Evolutionary conservation across 805 yeast genomes (phyloP).

Genomic region (Pichia californica): DNA sequence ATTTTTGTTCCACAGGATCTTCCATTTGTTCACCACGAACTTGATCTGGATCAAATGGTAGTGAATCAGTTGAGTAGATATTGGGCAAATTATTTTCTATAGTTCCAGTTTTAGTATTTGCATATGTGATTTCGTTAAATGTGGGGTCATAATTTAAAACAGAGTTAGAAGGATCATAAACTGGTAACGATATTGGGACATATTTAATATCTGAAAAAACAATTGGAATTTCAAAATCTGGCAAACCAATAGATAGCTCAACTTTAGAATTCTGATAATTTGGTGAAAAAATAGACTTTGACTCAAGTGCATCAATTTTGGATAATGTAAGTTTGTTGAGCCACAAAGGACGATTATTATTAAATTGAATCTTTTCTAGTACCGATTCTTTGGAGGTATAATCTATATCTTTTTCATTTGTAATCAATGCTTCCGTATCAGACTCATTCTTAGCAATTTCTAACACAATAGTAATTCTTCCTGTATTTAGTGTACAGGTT

Average conservation of each 20-base stretch:
- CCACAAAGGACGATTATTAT: constrained; percentile 47
- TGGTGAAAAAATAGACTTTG: constrained; percentile 10
- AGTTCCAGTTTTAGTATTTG: constrained; percentile 15
- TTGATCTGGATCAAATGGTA: constrained; percentile 66
- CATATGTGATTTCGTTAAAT: constrained; percentile 21
- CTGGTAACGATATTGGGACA: constrained; percentile 25
- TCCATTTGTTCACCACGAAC: constrained; percentile 34
- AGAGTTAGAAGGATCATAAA: constrained; percentile 17
- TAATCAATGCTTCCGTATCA: not conserved
- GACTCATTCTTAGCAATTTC: not conserved
- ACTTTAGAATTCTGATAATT: constrained; percentile 7
- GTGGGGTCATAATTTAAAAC: constrained; percentile 16
- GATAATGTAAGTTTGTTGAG: constrained; percentile 52
- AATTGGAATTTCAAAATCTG: constrained; percentile 65
- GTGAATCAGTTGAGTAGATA: constrained; percentile 12
- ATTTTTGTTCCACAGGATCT: constrained; percentile 87
- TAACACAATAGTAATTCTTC: constrained; percentile 27
- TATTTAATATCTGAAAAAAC: constrained; percentile 58
- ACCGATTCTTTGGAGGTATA: not conserved
- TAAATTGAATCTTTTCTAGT: constrained; percentile 12
- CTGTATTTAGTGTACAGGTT: constrained; percentile 57
- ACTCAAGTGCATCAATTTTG: constrained; percentile 38
- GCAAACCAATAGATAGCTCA: constrained; percentile 40
- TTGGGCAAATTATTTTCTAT: not conserved
- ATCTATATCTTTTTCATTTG: not conserved